Conservation (phyloP, 768 basidiomycete genomes). For the Leccinum disarticulatum region DNA sequence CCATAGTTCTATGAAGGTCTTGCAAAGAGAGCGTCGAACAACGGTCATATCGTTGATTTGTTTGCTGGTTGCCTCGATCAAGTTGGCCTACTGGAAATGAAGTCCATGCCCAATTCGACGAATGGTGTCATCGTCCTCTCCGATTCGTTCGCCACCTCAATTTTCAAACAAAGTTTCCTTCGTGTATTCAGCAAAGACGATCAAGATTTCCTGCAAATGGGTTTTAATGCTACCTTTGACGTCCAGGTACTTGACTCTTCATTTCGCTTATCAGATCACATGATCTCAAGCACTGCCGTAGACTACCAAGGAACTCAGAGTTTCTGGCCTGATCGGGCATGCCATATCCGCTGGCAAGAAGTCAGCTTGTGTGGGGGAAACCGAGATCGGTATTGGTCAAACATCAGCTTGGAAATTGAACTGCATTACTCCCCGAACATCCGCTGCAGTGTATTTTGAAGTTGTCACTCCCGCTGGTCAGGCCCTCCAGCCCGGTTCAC, state of each 20-base stretch:
- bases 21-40: slow-evolving; percentile 89
- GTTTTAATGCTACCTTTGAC: slow-evolving; percentile 98
- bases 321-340: slow-evolving; percentile 96
- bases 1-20: slow-evolving; percentile 91
- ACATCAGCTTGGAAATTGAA: slow-evolving; percentile 99
- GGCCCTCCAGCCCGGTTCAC: slow-evolving; percentile 82
- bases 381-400: slow-evolving; percentile 97
- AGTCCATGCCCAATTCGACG: slow-evolving; percentile 89
- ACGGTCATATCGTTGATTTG: slow-evolving; percentile 92
- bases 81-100: slow-evolving; percentile 97
- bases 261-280: neutral
- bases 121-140: slow-evolving; percentile 96
- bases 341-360: slow-evolving; percentile 98
- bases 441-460: slow-evolving; percentile 95
- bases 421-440: slow-evolving; percentile 81
- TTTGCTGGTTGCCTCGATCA: slow-evolving; percentile 98
- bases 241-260: slow-evolving; percentile 65
- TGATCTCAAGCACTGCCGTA: slow-evolving; percentile 32
- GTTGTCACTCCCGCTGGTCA: slow-evolving; percentile 97
- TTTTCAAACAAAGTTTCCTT: slow-evolving; percentile 98
- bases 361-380: slow-evolving; percentile 94
- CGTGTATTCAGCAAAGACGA: slow-evolving; percentile 91
- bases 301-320: slow-evolving; percentile 98
- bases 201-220: slow-evolving; percentile 91
- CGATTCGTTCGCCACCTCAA: slow-evolving; percentile 95